These are phyloP conservation scores for Pseudogymnoascus sp. DNA, from an alignment of 2,329 filamentous ascomycete genomes.

Conservation along the genomic window DNA sequence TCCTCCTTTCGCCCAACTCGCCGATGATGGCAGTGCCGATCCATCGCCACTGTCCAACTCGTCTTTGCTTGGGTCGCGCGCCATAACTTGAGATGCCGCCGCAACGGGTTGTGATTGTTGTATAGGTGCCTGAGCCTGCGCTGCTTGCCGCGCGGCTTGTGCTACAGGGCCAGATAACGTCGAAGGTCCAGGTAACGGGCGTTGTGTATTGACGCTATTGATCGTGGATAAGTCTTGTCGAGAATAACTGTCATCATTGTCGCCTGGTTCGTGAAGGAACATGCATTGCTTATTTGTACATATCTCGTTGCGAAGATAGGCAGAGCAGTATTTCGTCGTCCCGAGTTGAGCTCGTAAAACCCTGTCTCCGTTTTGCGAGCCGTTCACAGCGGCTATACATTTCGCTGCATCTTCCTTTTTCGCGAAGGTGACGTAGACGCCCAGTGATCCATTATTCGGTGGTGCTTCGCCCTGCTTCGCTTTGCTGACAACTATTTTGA, in stretches of 20 bases:
- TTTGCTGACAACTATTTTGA: slow-evolving; percentile 98
- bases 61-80: slow-evolving; percentile 70
- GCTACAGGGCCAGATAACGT: slow-evolving; percentile 38
- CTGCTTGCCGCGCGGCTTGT: slow-evolving; percentile 47
- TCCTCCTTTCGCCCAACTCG: slow-evolving; percentile 79
- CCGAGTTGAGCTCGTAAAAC: slow-evolving; percentile 71
- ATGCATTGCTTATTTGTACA: slow-evolving; percentile 96
- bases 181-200: slow-evolving; percentile 49
- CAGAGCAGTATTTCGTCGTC: slow-evolving; percentile 97
- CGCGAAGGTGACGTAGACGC: slow-evolving; percentile 97
- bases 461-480: slow-evolving; percentile 59
- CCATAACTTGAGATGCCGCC: slow-evolving; percentile 56
- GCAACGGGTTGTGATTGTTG: slow-evolving; percentile 27
- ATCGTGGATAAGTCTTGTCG: slow-evolving; percentile 90
- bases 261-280: slow-evolving; percentile 96
- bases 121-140: slow-evolving; percentile 30
- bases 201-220: slow-evolving; percentile 76
- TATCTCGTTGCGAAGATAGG: slow-evolving; percentile 86
- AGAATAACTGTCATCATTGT: slow-evolving; percentile 94
- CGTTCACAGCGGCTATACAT: slow-evolving; percentile 89
- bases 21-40: slow-evolving; percentile 85
- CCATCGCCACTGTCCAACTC: slow-evolving; percentile 67
- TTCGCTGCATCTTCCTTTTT: slow-evolving; percentile 80
- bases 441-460: slow-evolving; percentile 71
- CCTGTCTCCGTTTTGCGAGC: slow-evolving; percentile 82